A percentile compares a stretch with the other conserved stretches of the same genome.
These are phyloP conservation scores for Pochonia chlamydosporia DNA, from an alignment of 2,329 filamentous ascomycete genomes.

Conservation along the genomic window DNA sequence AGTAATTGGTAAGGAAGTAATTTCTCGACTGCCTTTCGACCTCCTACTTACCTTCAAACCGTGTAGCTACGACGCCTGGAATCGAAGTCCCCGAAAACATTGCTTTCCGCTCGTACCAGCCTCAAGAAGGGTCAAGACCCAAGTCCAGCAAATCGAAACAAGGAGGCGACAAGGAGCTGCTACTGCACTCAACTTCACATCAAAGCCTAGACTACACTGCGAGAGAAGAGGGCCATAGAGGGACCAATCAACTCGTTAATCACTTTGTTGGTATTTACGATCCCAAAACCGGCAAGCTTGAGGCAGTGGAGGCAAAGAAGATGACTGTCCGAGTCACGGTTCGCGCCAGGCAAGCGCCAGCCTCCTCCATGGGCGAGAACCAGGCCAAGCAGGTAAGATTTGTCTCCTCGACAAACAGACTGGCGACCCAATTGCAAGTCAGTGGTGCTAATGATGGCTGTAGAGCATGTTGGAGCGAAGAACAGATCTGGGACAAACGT, in stretches of 20 bases:
- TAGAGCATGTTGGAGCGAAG: slow-evolving; percentile 56
- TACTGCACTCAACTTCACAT: slow-evolving; percentile 54
- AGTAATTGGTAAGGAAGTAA: slow-evolving; percentile 41
- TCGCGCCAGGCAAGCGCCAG: slow-evolving; percentile 46
- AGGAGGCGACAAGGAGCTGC: slow-evolving; percentile 39
- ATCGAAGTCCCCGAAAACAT: slow-evolving; percentile 28
- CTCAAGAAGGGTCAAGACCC: slow-evolving; percentile 25
- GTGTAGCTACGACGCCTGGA: slow-evolving; percentile 27
- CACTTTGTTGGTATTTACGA: slow-evolving; percentile 64
- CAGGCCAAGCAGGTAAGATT: slow-evolving; percentile 21
- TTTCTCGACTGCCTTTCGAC: neutral
- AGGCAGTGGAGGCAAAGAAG: slow-evolving; percentile 59
- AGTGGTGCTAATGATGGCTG: neutral
- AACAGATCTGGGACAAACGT: slow-evolving; percentile 67
- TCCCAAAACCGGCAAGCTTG: slow-evolving; percentile 50
- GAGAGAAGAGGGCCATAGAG: slow-evolving; percentile 36
- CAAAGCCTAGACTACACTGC: slow-evolving; percentile 54
- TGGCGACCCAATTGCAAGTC: neutral
- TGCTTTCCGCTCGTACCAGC: slow-evolving; percentile 45
- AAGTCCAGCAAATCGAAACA: slow-evolving; percentile 34
- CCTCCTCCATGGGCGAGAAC: slow-evolving; percentile 36
- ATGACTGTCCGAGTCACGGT: slow-evolving; percentile 55
- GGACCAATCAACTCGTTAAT: slow-evolving; percentile 38
- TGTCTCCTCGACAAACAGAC: neutral
- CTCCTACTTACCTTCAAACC: slow-evolving; percentile 5